These are phyloP conservation scores for Sphaerulina musiva DNA, from an alignment of 2,329 filamentous ascomycete genomes.

Conservation along the genomic window DNA sequence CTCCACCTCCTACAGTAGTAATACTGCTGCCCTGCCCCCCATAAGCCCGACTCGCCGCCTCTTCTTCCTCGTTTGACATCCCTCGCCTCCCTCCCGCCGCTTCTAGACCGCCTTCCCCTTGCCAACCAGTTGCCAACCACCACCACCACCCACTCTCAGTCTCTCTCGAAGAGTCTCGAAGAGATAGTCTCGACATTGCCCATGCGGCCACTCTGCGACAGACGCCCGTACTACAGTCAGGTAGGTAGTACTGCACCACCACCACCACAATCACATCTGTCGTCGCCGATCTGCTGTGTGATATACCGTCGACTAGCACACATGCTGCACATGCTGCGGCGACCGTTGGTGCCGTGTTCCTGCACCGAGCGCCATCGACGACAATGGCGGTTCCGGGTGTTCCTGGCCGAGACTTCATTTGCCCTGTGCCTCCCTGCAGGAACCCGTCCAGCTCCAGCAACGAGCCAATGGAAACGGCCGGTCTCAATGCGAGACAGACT, in stretches of 20 bases:
- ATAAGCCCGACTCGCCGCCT: neutral
- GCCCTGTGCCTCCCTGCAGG: conserved; percentile 10
- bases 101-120: neutral
- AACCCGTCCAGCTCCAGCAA: conserved; percentile 3
- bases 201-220: neutral
- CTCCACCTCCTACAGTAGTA: too few relatives aligned
- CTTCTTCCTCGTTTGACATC: neutral
- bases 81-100: neutral
- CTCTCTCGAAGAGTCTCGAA: too few relatives aligned
- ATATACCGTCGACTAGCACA: neutral
- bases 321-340: neutral
- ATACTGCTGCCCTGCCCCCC: neutral
- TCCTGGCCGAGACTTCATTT: neutral
- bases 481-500: conserved; percentile 10
- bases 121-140: neutral
- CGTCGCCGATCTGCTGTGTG: neutral
- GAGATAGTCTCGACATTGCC: neutral
- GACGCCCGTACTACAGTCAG: too few relatives aligned
- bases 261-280: neutral
- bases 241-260: neutral
- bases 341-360: conserved; percentile 3
- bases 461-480: conserved; percentile 1
- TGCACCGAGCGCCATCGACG: neutral
- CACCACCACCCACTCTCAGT: neutral
- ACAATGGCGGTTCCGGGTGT: neutral